Evolutionary conservation across 495 filamentous ascomycete species (phyloP), one percentile per base, ranked within the genome.

Genomic region (Penicillium maclennaniae): DNA sequence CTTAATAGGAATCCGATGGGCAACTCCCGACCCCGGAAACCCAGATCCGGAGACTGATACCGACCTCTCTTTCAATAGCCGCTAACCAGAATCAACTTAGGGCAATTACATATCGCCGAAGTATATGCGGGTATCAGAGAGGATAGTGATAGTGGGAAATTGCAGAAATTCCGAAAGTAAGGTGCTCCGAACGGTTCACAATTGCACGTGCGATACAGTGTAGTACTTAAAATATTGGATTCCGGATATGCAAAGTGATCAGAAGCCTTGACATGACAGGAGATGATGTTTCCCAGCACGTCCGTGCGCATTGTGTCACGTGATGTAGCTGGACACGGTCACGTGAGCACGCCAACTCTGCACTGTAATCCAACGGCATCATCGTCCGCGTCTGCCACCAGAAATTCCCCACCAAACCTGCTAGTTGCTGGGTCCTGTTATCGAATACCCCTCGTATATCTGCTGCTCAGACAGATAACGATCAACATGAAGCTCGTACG

Each of bases 401-500:
- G 46, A 28, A 10, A 27, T 49, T 47, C 47, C 41, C 59, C 54
- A 57, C 54, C 51, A 54, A 50, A 38, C 9, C 47, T 50, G 23
- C 34, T 23, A 43, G 38, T 45, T 47, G 53, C 31, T 14, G 31
- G 31, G 31, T 12, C 4, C 55, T 55, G 25, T 36, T 34, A 51
- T 26, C 34, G 47, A 25, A 38, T 28, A 19, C 20, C 34, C 25
- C 38, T 25, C 6, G 42, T 12, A 45, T 25, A 21, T 23, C 16
- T 27, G 36, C 26, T 15, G 7, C 25, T 15, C 17, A 9, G 20
- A 23, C n/a, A 17, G 21, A 6, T 36, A 55, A 12, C 38, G 48
- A 25, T 39, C 78, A 89, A 65, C 58, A 97, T 97, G 92, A 97
- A 97, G 88, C 88, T 97, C 75, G 92, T 97, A 71, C 87, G 92